Base-by-base conservation (phyloP, 371 early-diverging fungal species). In the Rhizomucor miehei region DNA sequence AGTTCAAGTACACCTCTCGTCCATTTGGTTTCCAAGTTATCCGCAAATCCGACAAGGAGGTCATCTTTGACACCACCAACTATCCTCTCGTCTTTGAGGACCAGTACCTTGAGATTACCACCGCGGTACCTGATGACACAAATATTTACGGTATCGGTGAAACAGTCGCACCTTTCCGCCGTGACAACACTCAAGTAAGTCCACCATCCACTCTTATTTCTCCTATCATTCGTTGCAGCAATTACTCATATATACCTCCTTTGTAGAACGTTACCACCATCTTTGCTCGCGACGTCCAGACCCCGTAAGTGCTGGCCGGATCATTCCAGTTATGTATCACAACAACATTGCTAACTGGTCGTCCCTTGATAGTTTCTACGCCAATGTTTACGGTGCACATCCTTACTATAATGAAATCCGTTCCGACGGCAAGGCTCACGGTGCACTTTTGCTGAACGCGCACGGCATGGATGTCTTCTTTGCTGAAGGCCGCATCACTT, bases 391-490 rank as follows among this genome's bases (percentile, higher is more conserved):
- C 51, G 90, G 90, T 24, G 57, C 81, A 16, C 90, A 90, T 40
- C 81, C 90, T 9, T 81, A 84, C 50, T 84, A 90, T 60, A 71
- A 81, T 38, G 91, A 90, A 67, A 68, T 86, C 51, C 75, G 87
- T 23, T 5, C 5, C 29, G 56, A 77, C 12, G 81, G 81, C 14
- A 54, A 66, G 35, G 76, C 85, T 13, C 89, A 90, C 40, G 80
- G 77, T 23, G 64, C 55, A 1, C 71, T 86, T 13, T 51, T 90
- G 44, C 60, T 82, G 57, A 86, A 80, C 60, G 66, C 78, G 21
- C 84, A 90, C 48, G 90, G 89, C 23, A 88, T 90, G 91, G 90
- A 90, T 60, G 75, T 90, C 9, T 67, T 80, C 37, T 62, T 86
- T 20, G 52, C 63, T 1, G 65, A 75, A 21, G 63, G 64, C 21